Base-by-base conservation (phyloP, 352 stramenopile genomes). In the Phytophthora pluvialis region DNA sequence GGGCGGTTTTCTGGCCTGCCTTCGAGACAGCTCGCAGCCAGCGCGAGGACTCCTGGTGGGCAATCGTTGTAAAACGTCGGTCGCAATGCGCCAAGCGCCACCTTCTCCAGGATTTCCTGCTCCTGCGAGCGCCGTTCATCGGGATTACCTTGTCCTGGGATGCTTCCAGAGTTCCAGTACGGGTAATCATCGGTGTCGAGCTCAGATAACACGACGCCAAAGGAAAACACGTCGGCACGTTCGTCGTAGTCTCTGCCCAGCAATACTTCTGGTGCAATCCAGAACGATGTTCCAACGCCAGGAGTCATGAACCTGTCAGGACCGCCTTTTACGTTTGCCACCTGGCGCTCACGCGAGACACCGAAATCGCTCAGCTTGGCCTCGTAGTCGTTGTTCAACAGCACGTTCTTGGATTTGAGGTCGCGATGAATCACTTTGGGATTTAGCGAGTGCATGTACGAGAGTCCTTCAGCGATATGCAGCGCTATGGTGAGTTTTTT, bases 331-430 rank as follows among this genome's bases (percentile, higher is more conserved):
- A 58, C 44, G n/a, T 57, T 29, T 35, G 56, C 21, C 26, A 72
- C 44, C 40, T 54, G 40, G 9, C 66, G 73, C 36, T 88, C 70
- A 25, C 83, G 78, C 1, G 81, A 89, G 29, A 90, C 77, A 9
- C 83, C 83, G 73, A 94, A 94, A 56, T 93, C 85, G 36, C 79
- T 93, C 15, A 93, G 68, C 28, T 93, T 93, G 13, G 83, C 83
- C 10, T 89, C 70, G 59, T 84, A 74, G 8, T 81, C 67, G 9
- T 57, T 52, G 54, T 85, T 78, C 13, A 94, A 62, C 36, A 94
- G 57, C 46, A 94, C 78, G 45, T 94, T 94, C 67, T 87, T 91
- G 21, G 75, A 79, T 64, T 94, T 94, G 51, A 94, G 74, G 38
- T 94, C 86, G 29, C 86, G 82, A 39, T 94, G 86, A 63, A 94